Evolutionary conservation across 169 alveolate species (phyloP).

Genomic region (Plasmodium blacklocki): DNA sequence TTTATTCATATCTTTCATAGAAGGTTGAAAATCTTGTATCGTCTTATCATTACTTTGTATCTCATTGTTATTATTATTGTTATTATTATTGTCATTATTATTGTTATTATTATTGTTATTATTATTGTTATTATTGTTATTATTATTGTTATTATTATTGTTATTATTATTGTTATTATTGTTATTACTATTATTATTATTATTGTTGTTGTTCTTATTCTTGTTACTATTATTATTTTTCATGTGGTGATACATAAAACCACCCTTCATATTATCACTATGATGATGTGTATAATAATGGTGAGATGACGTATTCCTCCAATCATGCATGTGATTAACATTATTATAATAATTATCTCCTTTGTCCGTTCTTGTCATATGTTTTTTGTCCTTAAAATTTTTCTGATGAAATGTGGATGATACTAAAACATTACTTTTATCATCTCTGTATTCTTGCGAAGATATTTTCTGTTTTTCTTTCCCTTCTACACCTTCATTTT

Average conservation of each 20-base stretch:
- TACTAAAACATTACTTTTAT: not conserved
- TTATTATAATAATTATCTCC: constrained; percentile 9
- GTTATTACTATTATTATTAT: not conserved
- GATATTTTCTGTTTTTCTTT: not conserved
- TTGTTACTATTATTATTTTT: constrained; percentile 1
- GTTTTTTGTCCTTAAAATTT: constrained; percentile 15
- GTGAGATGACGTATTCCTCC: constrained; percentile 12
- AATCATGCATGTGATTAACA: constrained; percentile 11
- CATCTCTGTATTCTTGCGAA: not conserved
- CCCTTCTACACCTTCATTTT: not conserved
- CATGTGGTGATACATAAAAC: not conserved
- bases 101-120: not conserved
- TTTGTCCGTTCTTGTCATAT: constrained; percentile 7
- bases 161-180: not conserved
- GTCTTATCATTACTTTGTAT: not conserved
- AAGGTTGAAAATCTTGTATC: constrained; percentile 6
- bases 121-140: too few species aligned
- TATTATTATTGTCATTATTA: too few species aligned
- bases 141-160: too few species aligned
- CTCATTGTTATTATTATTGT: constrained; percentile 13
- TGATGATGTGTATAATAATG: constrained; percentile 2
- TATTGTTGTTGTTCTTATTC: not conserved
- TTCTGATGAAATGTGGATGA: constrained; percentile 1
- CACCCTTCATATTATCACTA: not conserved
- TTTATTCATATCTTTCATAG: constrained; percentile 36